phyloP scores from a whole-genome alignment of 169 alveolate genomes.

The Neospora caninum region DNA sequence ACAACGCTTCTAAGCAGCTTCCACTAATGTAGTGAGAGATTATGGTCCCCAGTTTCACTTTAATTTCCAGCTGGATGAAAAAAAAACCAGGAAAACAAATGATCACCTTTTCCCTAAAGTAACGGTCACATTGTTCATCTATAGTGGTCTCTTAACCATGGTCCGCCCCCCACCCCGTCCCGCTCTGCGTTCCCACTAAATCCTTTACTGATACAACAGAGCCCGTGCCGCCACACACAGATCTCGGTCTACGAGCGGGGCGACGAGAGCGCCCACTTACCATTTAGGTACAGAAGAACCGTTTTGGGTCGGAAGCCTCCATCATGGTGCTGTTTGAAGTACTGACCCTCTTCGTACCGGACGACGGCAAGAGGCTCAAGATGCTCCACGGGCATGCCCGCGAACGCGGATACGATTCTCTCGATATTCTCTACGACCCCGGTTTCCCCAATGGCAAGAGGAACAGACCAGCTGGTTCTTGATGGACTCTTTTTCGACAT shows the following conservation, averaged over 20 bases:
- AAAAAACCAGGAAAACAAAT: no score
- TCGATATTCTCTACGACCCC: slow-evolving; percentile 47
- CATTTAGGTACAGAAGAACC: slow-evolving; percentile 67
- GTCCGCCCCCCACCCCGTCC: no score
- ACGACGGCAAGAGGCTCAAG: slow-evolving; percentile 65
- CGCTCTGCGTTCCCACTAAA: no score
- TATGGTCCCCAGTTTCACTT: no score
- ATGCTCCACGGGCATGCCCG: slow-evolving; percentile 64
- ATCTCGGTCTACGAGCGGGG: background rate
- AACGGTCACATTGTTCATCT: no score
- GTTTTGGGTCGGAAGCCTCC: slow-evolving; percentile 70
- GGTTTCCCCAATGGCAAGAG: slow-evolving; percentile 55
- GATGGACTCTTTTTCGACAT: slow-evolving; percentile 46
- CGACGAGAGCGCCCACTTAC: background rate
- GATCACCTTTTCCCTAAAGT: no score
- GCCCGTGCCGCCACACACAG: no score
- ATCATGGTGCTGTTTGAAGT: slow-evolving; percentile 69
- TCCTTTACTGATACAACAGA: no score
- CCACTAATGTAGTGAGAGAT: no score
- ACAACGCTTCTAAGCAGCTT: no score
- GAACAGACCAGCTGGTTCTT: slow-evolving; percentile 60
- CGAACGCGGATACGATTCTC: slow-evolving; percentile 58
- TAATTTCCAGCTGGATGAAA: no score
- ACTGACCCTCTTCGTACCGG: slow-evolving; percentile 60
- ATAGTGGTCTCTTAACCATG: no score